Percentiles rank a stretch among this genome's conserved stretches.
These are phyloP conservation scores for Venturia aucupariae DNA, from an alignment of 2,329 filamentous ascomycete genomes.

Conservation along the genomic window DNA sequence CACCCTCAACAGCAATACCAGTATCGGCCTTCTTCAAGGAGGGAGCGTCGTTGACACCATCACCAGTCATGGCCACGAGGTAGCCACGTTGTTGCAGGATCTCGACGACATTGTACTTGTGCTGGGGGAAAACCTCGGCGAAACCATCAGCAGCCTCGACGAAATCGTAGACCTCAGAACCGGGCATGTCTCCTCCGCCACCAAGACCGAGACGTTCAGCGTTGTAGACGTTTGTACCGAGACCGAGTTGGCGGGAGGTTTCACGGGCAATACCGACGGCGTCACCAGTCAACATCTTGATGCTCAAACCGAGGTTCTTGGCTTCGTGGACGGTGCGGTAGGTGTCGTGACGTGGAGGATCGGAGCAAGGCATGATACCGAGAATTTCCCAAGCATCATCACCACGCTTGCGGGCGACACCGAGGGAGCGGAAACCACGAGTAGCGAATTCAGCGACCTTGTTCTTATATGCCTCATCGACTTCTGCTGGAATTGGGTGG, in stretches of 20 bases:
- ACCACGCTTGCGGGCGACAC: slow-evolving; percentile 82
- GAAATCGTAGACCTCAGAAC: slow-evolving; percentile 90
- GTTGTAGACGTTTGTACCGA: slow-evolving; percentile 90
- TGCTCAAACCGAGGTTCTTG: slow-evolving; percentile 75
- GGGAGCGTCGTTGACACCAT: slow-evolving; percentile 89
- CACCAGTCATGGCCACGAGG: slow-evolving; percentile 92
- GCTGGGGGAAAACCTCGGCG: slow-evolving; percentile 87
- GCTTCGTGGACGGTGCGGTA: slow-evolving; percentile 85
- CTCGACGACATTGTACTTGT: slow-evolving; percentile 92
- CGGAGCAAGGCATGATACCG: slow-evolving; percentile 89
- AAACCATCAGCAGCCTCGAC: slow-evolving; percentile 93
- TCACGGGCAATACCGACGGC: slow-evolving; percentile 88
- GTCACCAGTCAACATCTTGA: slow-evolving; percentile 96
- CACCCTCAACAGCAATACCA: slow-evolving; percentile 88
- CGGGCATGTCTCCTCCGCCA: slow-evolving; percentile 84
- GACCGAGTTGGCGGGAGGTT: slow-evolving; percentile 81
- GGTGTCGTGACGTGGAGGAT: slow-evolving; percentile 84
- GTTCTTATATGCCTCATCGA: slow-evolving; percentile 82
- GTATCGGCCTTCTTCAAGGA: slow-evolving; percentile 94
- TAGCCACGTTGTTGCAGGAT: slow-evolving; percentile 90
- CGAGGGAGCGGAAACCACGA: slow-evolving; percentile 88
- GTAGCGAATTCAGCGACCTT: slow-evolving; percentile 86
- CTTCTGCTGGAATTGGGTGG: slow-evolving; percentile 63
- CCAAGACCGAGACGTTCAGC: slow-evolving; percentile 85
- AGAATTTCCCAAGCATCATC: slow-evolving; percentile 81